A percentile compares a stretch with the other conserved stretches of the same genome.
phyloP scores from a whole-genome alignment of 148 eudicot species.

The Vaccinium vitisidaea region DNA sequence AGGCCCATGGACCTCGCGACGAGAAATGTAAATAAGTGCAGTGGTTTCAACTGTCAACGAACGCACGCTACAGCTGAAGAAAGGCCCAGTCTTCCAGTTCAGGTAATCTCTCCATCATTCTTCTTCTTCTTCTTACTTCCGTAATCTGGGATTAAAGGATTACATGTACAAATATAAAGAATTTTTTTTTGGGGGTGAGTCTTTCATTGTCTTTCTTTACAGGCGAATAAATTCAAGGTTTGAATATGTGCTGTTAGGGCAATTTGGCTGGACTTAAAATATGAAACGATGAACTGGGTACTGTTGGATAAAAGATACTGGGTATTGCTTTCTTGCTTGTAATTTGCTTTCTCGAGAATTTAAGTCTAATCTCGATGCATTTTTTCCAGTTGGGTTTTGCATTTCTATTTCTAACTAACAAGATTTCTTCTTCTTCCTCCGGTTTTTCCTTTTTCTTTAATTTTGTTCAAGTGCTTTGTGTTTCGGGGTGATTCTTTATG shows the following conservation, averaged over 20 bases:
- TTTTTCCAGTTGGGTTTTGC: neutral
- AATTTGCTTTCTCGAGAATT: neutral
- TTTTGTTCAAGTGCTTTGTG: neutral
- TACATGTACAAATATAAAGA: neutral
- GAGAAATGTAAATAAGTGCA: neutral
- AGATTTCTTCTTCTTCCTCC: neutral
- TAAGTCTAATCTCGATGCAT: neutral
- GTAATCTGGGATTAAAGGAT: neutral
- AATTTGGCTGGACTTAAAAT: neutral
- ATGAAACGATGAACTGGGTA: slow-evolving; percentile 3
- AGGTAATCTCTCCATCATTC: neutral
- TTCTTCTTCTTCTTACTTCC: neutral
- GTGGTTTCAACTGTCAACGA: neutral
- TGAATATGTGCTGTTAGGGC: slow-evolving; percentile 4
- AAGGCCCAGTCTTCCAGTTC: neutral
- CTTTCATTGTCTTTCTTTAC: neutral
- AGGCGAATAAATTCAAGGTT: neutral
- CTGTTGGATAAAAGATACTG: neutral
- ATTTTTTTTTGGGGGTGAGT: neutral
- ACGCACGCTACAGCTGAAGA: neutral
- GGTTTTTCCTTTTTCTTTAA: neutral
- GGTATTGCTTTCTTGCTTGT: neutral
- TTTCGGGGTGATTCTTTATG: neutral
- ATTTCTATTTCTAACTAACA: neutral
- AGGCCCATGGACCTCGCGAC: neutral